Evolutionary conservation across 2,329 filamentous ascomycete species (phyloP), one percentile per base, ranked within the genome.

Genomic region (Madurella mycetomatis): DNA sequence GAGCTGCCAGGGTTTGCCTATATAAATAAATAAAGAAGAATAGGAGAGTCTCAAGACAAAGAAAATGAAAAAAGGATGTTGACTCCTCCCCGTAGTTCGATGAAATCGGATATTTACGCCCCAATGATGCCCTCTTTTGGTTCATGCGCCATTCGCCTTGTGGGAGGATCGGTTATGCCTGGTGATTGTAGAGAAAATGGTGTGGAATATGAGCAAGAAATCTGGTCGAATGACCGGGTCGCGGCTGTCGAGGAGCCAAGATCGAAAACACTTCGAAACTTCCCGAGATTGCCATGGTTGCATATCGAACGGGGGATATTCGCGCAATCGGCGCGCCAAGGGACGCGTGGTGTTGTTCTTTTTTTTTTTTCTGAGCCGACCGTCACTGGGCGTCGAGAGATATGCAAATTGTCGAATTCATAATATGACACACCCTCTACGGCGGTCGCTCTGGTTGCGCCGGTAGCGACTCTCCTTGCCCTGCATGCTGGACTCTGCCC

Each of bases 81-180:
- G 34, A 57, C 30, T 40, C 52, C 37, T 51, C 43, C 44, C 17
- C 51, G 16, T 40, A 30, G 30, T 41, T 56, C n/a, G 31, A 40
- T 52, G 57, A 44, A 54, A 47, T 48, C 57, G 54, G 49, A 62
- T 62, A 57, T 61, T 59, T 64, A 55, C 60, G 61, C 61, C 62
- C 59, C 57, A 61, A 52, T 63, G 58, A 65, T 65, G 61, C 63
- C 60, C 60, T 62, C 59, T 70, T 68, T 70, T 67, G 65, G 60
- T 69, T 70, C 66, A 67, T 73, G 69, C 71, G 70, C 71, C 71
- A 65, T 73, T 72, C 71, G 70, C 71, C 71, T 63, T 61, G 59
- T 67, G 64, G 63, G 65, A 65, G 58, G 63, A 50, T 49, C 50
- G 61, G 55, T 59, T 48, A 59, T 60, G 54, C 59, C 49, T 51